A percentile compares a stretch with the other conserved stretches of the same genome.
These are phyloP conservation scores for Russula foetens DNA, from an alignment of 768 basidiomycete genomes.

Conservation along the genomic window DNA sequence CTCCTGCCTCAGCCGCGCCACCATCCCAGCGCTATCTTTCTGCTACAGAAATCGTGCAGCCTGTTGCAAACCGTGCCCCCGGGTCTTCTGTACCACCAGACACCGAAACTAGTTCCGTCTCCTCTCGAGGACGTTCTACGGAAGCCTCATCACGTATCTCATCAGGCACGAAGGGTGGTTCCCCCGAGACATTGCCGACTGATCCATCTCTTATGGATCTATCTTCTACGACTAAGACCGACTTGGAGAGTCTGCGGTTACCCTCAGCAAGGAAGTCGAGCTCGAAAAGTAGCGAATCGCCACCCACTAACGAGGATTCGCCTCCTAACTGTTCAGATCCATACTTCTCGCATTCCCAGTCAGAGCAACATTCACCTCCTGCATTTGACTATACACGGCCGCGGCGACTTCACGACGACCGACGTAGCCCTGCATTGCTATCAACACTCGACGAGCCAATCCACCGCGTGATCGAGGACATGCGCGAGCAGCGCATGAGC, in stretches of 20 bases:
- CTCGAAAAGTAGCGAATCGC: conserved; percentile 7
- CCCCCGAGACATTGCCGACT: conserved; percentile 15
- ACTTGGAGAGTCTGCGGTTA: conserved; percentile 3
- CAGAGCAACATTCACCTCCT: conserved; percentile 12
- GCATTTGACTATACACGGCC: conserved; percentile 55
- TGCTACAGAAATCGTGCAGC: neutral
- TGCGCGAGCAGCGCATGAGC: conserved; percentile 96
- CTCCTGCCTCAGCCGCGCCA: neutral
- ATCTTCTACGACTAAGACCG: conserved; percentile 1
- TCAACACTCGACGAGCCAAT: conserved; percentile 70
- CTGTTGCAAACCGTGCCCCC: conserved; percentile 4
- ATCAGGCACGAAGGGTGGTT: conserved; percentile 9
- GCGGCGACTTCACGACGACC: conserved; percentile 43
- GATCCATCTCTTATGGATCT: conserved; percentile 19
- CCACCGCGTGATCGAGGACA: conserved; percentile 77
- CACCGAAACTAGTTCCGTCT: conserved; percentile 7
- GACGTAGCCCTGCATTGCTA: conserved; percentile 46
- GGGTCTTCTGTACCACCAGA: neutral
- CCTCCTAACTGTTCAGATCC: conserved; percentile 9
- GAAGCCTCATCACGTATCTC: conserved; percentile 14
- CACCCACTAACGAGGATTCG: conserved; percentile 7
- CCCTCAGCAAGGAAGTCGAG: neutral
- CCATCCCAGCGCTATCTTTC: neutral
- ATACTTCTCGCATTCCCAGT: conserved; percentile 11
- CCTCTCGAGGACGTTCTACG: conserved; percentile 14